phyloP scores from a whole-genome alignment of 257 asterid species.

The Jaltomata sinuosa region DNA sequence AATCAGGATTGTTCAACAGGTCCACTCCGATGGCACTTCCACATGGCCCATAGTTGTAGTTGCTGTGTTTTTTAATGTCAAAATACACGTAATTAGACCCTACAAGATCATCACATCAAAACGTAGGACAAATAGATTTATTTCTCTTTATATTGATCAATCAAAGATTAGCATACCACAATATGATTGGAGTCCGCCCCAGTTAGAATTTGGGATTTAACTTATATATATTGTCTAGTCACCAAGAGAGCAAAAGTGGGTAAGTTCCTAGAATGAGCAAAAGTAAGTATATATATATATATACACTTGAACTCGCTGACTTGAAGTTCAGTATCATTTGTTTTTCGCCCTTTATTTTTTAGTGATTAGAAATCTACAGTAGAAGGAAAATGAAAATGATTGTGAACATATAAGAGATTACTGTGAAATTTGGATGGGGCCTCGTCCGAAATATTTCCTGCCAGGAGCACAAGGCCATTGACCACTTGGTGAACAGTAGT shows the following conservation, averaged over 20 bases:
- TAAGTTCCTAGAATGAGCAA: no score
- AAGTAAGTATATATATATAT: no score
- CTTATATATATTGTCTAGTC: no score
- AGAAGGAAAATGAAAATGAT: background rate
- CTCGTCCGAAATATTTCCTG: constrained; percentile 19
- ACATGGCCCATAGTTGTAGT: constrained; percentile 25
- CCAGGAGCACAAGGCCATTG: constrained; percentile 27
- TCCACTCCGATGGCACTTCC: constrained; percentile 15
- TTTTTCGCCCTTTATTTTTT: no score
- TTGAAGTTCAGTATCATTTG: background rate
- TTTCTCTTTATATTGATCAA: background rate
- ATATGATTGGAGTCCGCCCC: background rate
- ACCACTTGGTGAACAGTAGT: constrained; percentile 4
- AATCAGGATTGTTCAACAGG: constrained; percentile 19
- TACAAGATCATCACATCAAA: background rate
- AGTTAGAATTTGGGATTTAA: no score
- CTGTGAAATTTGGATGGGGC: constrained; percentile 26
- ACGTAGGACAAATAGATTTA: background rate
- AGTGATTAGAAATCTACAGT: no score
- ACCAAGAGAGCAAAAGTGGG: no score
- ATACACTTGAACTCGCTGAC: background rate
- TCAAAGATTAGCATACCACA: no score
- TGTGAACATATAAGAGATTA: background rate
- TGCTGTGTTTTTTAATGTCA: constrained; percentile 3
- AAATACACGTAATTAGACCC: background rate